Evolutionary conservation across 2,329 filamentous ascomycete genomes (phyloP), one percentile per base, ranked within the genome.

Genomic region (Claviceps purpurea): DNA sequence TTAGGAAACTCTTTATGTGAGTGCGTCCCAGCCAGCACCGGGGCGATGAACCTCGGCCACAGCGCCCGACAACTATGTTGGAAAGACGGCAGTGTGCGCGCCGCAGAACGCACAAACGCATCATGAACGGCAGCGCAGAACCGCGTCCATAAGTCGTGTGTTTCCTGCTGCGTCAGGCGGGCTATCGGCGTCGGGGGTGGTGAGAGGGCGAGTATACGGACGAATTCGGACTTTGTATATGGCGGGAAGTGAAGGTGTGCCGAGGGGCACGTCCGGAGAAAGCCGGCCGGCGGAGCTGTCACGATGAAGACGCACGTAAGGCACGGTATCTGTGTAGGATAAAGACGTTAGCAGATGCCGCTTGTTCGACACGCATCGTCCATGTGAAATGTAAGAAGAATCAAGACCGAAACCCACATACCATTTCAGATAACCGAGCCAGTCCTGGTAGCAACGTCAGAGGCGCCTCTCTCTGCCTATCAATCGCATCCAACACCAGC

Each of bases 111-210:
- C 48, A 85, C 81, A 13, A 97, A 74, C 1, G 90, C 82, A 64
- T 98, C 93, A 75, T 94, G 93, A 14, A 95, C 82, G 4, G 88
- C 87, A 48, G 81, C 81, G 56, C 84, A 81, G 71, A 95, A 97
- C 45, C 89, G 82, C 14, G 80, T 73, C 85, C 87, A 93, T 16
- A 91, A 77, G 67, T 85, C 85, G 24, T 69, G 64, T 10, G 84
- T 84, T 54, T 81, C 77, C 47, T 71, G 68, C 47, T 64, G 58
- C 2, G 70, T 73, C 22, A 71, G 82, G 69, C 73, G 81, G 61
- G 64, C 70, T 58, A 71, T 73, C 11, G 70, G 54, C 1, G 61
- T 54, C 0, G 73, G 71, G 20, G 41, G 20, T 2, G 72, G 71
- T 2, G 67, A 70, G 6, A 74, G 70, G n/a, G 82, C 75, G 26